Evolutionary conservation across 495 filamentous ascomycete genomes (phyloP).

Genomic region (Neurospora discreta): DNA sequence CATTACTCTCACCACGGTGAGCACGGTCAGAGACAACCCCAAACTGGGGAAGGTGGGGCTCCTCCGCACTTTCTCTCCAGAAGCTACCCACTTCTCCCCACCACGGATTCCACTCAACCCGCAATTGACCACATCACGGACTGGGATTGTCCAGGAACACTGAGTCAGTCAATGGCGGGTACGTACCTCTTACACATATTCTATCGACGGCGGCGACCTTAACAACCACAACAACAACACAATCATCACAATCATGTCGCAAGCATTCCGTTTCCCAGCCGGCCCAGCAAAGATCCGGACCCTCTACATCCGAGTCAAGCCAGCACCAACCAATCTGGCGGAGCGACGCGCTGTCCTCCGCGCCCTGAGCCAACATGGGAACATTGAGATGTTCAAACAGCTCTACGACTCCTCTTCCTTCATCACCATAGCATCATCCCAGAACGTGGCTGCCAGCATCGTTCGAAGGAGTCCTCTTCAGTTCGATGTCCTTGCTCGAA

Average conservation of each 20-base stretch:
- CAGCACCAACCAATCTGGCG: conserved; percentile 49
- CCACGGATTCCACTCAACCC: not conserved
- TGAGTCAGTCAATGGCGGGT: not conserved
- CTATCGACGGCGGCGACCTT: not conserved
- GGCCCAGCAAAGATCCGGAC: conserved; percentile 13
- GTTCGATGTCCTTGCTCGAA: conserved; percentile 9
- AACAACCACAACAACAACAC: not conserved
- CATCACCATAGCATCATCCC: conserved; percentile 23
- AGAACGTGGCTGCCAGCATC: conserved; percentile 11
- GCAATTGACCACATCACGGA: not conserved
- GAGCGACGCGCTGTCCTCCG: conserved; percentile 64
- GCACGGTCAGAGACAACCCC: not conserved
- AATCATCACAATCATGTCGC: not conserved
- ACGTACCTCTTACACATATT: not conserved
- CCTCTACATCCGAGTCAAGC: conserved; percentile 54
- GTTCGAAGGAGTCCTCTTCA: conserved; percentile 17
- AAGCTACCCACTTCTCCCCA: not conserved
- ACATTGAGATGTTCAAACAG: conserved; percentile 65
- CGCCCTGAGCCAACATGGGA: conserved; percentile 62
- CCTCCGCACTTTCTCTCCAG: not conserved
- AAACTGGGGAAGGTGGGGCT: not conserved
- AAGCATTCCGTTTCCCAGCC: not conserved
- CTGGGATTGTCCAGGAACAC: not conserved
- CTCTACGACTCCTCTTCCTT: conserved; percentile 40
- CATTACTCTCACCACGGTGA: not conserved